Evolutionary conservation across 106 monocot genomes (phyloP), one percentile per base, ranked within the genome.

Genomic region (Acanthochlamys bracteata): DNA sequence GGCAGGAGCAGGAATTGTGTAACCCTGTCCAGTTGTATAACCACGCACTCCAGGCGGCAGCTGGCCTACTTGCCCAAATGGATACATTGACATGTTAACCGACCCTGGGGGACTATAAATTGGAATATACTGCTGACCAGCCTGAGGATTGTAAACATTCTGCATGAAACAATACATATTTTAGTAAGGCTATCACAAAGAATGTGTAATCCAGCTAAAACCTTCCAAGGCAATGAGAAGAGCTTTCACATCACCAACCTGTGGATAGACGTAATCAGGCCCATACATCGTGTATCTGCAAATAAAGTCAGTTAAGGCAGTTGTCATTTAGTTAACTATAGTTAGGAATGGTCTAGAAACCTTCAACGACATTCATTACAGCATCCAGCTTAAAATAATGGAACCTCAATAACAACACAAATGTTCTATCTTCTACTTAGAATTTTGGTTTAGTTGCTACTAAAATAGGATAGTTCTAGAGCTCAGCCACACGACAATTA

Each of bases 61-160:
- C 41, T 72, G 79, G 22, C 73, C 71, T 39, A 80, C 67, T 42
- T 84, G 84, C 19, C 73, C 74, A 80, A 57, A 74, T 42, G 72
- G 76, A 59, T 82, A 82, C 39, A 70, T 56, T 33, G 64, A 39
- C 54, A 69, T 41, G 26, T 76, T 82, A 43, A 73, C 71, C 42
- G 73, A 21, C 15, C 80, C 69, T 72, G 87, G 80, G 61, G 65
- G 64, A 54, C 80, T 74, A 69, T 87, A 80, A 20, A 83, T 16
- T 63, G 76, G 83, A 51, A 83, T 20, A 64, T 80, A 83, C 60
- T 79, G 87, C 69, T 83, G 87, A 12, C 64, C 77, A 13, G 49
- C 60, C 33, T 75, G 76, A 53, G 87, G 87, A 46, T 67, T 83
- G 59, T 80, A 77, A 52, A 79, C 63, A 66, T 73, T 82, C 86